phyloP scores from a whole-genome alignment of 257 asterid genomes.

The Scutellaria barbata region DNA sequence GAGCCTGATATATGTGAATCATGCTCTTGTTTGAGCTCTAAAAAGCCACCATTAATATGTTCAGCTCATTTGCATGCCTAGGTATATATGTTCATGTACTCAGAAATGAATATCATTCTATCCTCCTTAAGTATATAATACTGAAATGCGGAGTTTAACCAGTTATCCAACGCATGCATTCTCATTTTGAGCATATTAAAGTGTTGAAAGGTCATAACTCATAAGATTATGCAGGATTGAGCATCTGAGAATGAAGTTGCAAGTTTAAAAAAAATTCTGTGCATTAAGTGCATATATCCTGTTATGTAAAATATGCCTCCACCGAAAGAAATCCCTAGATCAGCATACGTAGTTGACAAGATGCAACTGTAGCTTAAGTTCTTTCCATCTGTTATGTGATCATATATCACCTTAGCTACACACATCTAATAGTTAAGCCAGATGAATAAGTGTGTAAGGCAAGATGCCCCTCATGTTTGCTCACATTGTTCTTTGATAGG shows the following conservation, averaged over 20 bases:
- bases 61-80: too few relatives aligned
- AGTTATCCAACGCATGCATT: background rate
- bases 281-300: background rate
- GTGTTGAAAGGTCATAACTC: background rate
- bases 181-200: background rate
- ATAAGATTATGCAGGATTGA: too few relatives aligned
- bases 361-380: background rate
- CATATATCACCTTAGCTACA: background rate
- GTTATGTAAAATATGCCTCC: background rate
- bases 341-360: background rate
- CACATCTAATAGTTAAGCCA: background rate
- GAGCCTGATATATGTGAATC: too few relatives aligned
- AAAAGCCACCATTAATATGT: background rate
- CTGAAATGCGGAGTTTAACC: background rate
- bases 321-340: background rate
- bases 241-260: background rate
- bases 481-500: background rate
- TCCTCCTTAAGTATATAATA: background rate
- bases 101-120: background rate
- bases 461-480: background rate
- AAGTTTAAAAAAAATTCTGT: background rate
- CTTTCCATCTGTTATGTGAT: background rate
- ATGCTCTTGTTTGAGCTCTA: too few relatives aligned
- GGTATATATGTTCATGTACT: background rate
- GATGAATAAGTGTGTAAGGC: background rate